phyloP scores from a whole-genome alignment of 139 green algal species.

The Coelastrella sp. region DNA sequence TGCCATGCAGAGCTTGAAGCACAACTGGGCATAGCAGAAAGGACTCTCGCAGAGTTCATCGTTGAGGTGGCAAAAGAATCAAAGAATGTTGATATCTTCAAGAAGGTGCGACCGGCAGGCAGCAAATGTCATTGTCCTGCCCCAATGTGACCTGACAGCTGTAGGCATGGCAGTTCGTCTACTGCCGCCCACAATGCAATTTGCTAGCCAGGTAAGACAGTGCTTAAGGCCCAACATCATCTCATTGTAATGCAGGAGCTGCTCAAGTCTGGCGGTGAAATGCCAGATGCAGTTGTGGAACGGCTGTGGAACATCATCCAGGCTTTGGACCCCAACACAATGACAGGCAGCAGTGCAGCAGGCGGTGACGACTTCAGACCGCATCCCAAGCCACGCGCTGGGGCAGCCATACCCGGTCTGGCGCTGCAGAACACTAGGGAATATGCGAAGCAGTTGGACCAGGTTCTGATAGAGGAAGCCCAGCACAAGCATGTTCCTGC shows the following conservation, averaged over 20 bases:
- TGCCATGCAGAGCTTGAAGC: constrained; percentile 91
- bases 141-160: no score
- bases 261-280: constrained; percentile 79
- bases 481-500: not conserved
- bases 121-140: not conserved
- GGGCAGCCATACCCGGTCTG: constrained; percentile 71
- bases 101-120: constrained; percentile 53
- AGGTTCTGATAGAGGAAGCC: constrained; percentile 73
- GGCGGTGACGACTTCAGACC: constrained; percentile 9
- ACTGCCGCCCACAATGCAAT: no score
- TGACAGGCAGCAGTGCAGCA: not conserved
- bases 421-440: constrained; percentile 83
- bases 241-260: constrained; percentile 60
- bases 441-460: constrained; percentile 77
- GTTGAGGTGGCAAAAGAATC: constrained; percentile 85
- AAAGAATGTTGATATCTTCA: constrained; percentile 74
- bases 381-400: constrained; percentile 42
- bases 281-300: constrained; percentile 87
- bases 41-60: constrained; percentile 97
- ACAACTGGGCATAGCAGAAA: constrained; percentile 95
- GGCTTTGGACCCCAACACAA: constrained; percentile 58
- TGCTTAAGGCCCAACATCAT: no score
- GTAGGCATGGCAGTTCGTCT: no score
- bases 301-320: constrained; percentile 93
- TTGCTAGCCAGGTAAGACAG: no score